Conservation (phyloP, 176 grass and related monocot genomes). For the Aegilops sharonensis region DNA sequence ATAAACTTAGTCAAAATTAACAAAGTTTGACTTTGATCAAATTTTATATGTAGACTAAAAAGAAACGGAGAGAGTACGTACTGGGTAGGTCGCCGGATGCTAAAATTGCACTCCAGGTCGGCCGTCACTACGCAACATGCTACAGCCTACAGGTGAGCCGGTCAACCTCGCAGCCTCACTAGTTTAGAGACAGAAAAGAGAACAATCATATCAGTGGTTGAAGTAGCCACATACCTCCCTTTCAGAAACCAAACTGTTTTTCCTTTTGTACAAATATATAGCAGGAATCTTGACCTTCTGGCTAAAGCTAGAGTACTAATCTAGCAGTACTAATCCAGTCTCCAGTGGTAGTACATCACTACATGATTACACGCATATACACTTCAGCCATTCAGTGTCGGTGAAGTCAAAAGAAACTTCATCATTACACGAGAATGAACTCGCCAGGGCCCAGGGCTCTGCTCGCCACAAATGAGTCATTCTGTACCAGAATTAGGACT, state of each 20-base stretch:
- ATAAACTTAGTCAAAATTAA: no score
- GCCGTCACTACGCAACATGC: not conserved
- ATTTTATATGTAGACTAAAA: no score
- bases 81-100: not conserved
- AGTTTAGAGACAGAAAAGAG: not conserved
- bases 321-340: not conserved
- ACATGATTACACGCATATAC: not conserved
- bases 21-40: no score
- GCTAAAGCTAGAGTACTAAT: not conserved
- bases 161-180: constrained; percentile 1
- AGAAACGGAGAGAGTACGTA: not conserved
- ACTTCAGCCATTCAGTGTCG: constrained; percentile 1
- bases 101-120: not conserved
- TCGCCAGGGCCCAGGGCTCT: not conserved
- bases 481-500: not conserved
- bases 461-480: not conserved
- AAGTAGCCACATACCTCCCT: not conserved
- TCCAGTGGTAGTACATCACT: not conserved
- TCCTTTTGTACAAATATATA: not conserved
- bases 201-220: not conserved
- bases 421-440: constrained; percentile 14
- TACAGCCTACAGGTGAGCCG: not conserved
- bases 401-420: constrained; percentile 22
- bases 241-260: not conserved
- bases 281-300: not conserved